These are phyloP conservation scores for Termitomyces sp. DNA, from an alignment of 768 basidiomycete species.

Conservation along the genomic window DNA sequence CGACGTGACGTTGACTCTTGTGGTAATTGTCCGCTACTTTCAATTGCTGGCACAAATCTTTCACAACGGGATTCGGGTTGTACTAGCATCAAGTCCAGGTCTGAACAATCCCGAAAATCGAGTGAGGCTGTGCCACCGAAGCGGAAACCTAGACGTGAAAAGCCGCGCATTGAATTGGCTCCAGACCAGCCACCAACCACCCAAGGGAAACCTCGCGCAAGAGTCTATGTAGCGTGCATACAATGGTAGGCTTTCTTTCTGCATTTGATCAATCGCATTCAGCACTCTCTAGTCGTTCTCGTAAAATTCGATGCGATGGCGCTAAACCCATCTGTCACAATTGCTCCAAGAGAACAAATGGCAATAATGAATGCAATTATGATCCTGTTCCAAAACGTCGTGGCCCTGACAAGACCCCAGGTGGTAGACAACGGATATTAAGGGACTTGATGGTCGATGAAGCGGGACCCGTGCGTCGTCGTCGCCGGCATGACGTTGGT, in stretches of 20 bases:
- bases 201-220: conserved; percentile 68
- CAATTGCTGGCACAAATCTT: neutral
- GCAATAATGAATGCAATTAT: conserved; percentile 51
- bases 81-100: neutral
- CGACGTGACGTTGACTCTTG: conserved; percentile 8
- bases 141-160: conserved; percentile 45
- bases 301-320: conserved; percentile 82
- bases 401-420: conserved; percentile 76
- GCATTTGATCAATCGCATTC: neutral
- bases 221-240: conserved; percentile 75
- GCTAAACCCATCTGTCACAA: conserved; percentile 74
- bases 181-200: conserved; percentile 76
- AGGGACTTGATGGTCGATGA: conserved; percentile 33
- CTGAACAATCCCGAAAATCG: neutral
- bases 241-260: conserved; percentile 51
- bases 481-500: conserved; percentile 24
- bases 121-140: conserved; percentile 11
- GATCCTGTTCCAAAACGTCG: conserved; percentile 71
- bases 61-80: neutral
- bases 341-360: conserved; percentile 48
- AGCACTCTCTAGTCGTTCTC: conserved; percentile 48
- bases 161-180: conserved; percentile 60
- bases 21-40: neutral
- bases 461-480: conserved; percentile 25
- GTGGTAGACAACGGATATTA: conserved; percentile 62